These are phyloP conservation scores for Closterium sp. DNA, from an alignment of 139 green algal genomes.

Conservation along the genomic window DNA sequence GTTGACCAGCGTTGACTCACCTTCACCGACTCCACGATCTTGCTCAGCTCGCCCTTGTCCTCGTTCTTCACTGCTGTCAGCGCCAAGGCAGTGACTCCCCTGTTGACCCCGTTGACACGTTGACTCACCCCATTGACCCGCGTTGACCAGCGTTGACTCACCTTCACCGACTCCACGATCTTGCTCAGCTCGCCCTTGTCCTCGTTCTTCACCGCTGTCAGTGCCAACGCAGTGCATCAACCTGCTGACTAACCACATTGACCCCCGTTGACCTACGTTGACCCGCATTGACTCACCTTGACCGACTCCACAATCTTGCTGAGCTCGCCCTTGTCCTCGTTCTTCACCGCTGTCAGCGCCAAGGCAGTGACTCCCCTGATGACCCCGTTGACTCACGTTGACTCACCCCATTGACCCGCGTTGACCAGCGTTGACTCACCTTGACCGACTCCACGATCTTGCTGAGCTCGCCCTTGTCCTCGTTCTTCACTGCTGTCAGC, in stretches of 20 bases:
- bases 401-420: background rate
- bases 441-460: conserved; percentile 95
- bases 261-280: conserved; percentile 61
- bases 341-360: conserved; percentile 82
- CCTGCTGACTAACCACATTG: no score
- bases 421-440: conserved; percentile 22
- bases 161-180: conserved; percentile 90
- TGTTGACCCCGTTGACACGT: conserved; percentile 69
- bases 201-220: no score
- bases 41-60: conserved; percentile 96
- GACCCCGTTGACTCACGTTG: conserved; percentile 72
- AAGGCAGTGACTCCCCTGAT: conserved; percentile 65
- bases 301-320: conserved; percentile 92
- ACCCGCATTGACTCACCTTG: conserved; percentile 59
- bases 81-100: conserved; percentile 77
- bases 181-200: conserved; percentile 96
- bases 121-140: background rate
- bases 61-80: no score
- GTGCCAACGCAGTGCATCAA: no score
- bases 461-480: conserved; percentile 93
- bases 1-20: background rate
- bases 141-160: background rate
- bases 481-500: no score
- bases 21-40: conserved; percentile 93
- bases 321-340: conserved; percentile 97